Evolutionary conservation across 1,139 yeast genomes (phyloP), one percentile per base, ranked within the genome.

Genomic region (Citeromyces hawaiiensis): DNA sequence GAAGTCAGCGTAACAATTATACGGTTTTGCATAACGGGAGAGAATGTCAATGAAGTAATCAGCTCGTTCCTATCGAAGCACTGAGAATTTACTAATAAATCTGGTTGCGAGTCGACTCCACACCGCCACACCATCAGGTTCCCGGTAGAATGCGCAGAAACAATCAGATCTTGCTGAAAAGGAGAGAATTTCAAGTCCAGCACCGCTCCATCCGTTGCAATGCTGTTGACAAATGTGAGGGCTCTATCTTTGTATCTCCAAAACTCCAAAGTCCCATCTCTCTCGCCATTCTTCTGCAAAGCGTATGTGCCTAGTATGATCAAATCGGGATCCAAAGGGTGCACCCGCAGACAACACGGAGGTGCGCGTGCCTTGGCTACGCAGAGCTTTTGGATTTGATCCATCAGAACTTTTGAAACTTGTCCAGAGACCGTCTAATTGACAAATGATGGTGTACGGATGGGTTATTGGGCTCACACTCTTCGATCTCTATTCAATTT

Each of bases 121-220:
- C 41, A 37, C 38, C 51, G 60, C 96, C 96, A 88, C 3, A 82
- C 46, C 33, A 63, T 62, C 11, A 88, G 51, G 44, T 70, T 69
- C 1, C 97, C 97, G 0, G 86, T 81, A 0, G 95, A 83, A 53
- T 88, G 95, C 0, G 79, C 88, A 1, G 86, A 69, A 3, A 69
- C 67, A 3, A 87, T 47, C 5, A 69, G 36, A 8, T 62, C 47
- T 3, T 60, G 55, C 47, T 77, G 75, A 37, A 59, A 58, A 0
- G 86, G 83, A 35, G 67, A 66, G 43, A 83, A 60, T 48, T 85
- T 83, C 37, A 86, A 49, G 52, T 91, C 97, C 37, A 91, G 57
- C 15, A 88, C 67, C 0, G 97, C 94, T 35, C 86, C 74, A 18
- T 61, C 60, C 0, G 79, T 67, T 1, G 52, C 43, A 25, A 57